Evolutionary conservation across 2,329 filamentous ascomycete genomes (phyloP), one percentile per base, ranked within the genome.

Genomic region (Aspergillus calidoustus): DNA sequence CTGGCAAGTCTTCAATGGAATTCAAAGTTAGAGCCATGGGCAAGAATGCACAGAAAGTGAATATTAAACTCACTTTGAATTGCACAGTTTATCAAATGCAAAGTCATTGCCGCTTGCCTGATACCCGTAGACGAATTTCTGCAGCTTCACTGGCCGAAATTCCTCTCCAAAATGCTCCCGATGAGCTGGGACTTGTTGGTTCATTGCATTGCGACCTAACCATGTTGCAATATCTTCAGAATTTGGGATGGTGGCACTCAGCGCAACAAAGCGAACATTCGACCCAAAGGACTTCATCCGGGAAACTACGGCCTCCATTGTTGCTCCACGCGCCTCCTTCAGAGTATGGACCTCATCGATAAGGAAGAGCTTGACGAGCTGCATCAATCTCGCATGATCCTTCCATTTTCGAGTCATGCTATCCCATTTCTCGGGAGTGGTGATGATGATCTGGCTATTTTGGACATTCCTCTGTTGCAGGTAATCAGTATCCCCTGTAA

Each of bases 341-440:
- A 96, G 82, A 41, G 95, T 92, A 67, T 96, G 92, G 0, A 96
- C 91, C 71, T 96, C 92, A 68, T 96, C 92, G 59, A 96, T 93
- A 22, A 96, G 83, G 64, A 95, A 92, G 0, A 96, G 79, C 63
- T 89, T 91, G 50, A 96, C 86, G 64, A 93, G 82, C 61, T 89
- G 85, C 76, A 96, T 86, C 19, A 96, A 79, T 65, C 84, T 90
- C 56, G 84, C 84, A 69, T 96, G 90, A 68, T 96, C 92, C 68
- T 89, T 87, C 92, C 92, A 96, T 71, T 92, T 93, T 19, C 92
- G 84, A 0, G 92, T 96, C 74, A 95, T 89, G 62, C 91, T 94
- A 72, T 96, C 92, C 92, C 92, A 96, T 71, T 96, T 96, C 76
- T 96, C 92, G 0, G 92, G 92, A 0, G 92, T 96, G 0, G 92